These are phyloP conservation scores for Ganoderma multipileum DNA, from an alignment of 1,284 basidiomycete species.

Conservation along the genomic window DNA sequence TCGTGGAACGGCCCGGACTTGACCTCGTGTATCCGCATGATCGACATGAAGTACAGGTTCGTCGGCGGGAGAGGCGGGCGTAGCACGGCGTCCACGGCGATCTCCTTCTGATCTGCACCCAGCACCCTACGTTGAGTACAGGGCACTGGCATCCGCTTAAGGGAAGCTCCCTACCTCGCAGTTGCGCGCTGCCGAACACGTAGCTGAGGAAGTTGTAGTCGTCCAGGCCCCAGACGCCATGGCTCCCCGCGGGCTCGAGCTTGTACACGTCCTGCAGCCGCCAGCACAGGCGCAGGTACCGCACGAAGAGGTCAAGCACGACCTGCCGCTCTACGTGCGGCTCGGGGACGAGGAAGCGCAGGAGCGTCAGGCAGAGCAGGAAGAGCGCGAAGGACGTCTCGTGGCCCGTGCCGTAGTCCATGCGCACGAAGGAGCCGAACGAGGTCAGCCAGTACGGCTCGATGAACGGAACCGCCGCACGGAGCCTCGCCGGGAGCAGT, in stretches of 20 bases:
- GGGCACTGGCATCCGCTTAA: slow-evolving; percentile 17
- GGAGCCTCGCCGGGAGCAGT: slow-evolving; percentile 56
- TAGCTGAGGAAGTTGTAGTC: slow-evolving; percentile 94
- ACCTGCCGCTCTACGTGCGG: slow-evolving; percentile 65
- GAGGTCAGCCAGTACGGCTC: slow-evolving; percentile 82
- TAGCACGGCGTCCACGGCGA: slow-evolving; percentile 66
- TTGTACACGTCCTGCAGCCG: slow-evolving; percentile 88
- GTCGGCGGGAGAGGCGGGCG: slow-evolving; percentile 57
- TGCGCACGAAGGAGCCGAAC: slow-evolving; percentile 90
- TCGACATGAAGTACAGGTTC: slow-evolving; percentile 85
- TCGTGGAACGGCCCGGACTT: slow-evolving; percentile 91
- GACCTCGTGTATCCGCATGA: slow-evolving; percentile 82
- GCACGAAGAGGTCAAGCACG: slow-evolving; percentile 70
- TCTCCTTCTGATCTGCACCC: slow-evolving; percentile 59
- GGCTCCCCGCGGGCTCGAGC: slow-evolving; percentile 95
- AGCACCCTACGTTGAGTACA: slow-evolving; percentile 3
- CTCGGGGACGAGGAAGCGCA: slow-evolving; percentile 64
- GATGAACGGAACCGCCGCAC: slow-evolving; percentile 61
- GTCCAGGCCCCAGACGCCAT: slow-evolving; percentile 98
- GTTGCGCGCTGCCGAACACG: slow-evolving; percentile 91
- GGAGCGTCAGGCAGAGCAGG: slow-evolving; percentile 70
- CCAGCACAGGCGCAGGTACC: slow-evolving; percentile 88
- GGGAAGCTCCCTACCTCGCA: slow-evolving; percentile 61
- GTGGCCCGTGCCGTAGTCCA: slow-evolving; percentile 98
- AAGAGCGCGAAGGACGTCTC: slow-evolving; percentile 90